Evolutionary conservation across 768 basidiomycete species (phyloP), one percentile per base, ranked within the genome.

Genomic region (Pulveroboletus ravenelii): DNA sequence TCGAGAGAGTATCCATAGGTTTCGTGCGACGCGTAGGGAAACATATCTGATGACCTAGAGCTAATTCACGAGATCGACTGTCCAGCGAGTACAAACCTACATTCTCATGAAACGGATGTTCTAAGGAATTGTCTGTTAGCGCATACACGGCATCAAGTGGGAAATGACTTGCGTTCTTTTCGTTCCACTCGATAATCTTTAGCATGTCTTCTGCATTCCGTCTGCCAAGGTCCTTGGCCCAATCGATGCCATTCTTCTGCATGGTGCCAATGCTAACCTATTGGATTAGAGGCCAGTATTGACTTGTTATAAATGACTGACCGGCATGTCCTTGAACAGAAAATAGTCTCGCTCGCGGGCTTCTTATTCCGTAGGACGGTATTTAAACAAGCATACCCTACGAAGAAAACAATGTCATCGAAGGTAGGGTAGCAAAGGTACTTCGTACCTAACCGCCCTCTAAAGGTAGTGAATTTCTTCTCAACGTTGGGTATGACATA

Each of bases 161-260:
- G 3, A 39, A 47, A 43, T 34, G 20, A 63, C 73, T 45, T 62
- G 80, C 84, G 68, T 95, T 89, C 42, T 79, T 77, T 65, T 92
- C 93, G 62, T 95, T 96, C 93, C 93, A 96, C 70, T 90, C 76
- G 39, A 93, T 87, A 46, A 93, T 78, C 34, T 77, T 78, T 20
- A 78, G 59, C 31, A 93, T 72, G 62, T 93, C 91, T 60, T 79
- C 70, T 1, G 79, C 74, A 57, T 96, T 96, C 67, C 81, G 81
- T 34, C 77, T 71, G 3, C 87, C 93, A 0, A 95, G 69, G 23
- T 89, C 84, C 62, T 90, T 90, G n/a, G 84, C 83, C 70, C 81
- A 86, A 6, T 90, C 85, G 30, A 87, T 73, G 1, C 91, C 91
- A 50, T 88, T 84, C 62, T 91, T 88, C 58, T 79, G 77, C 42